Conservation (phyloP, 805 yeast genomes). For the Teunomyces barrocoloradensis region DNA sequence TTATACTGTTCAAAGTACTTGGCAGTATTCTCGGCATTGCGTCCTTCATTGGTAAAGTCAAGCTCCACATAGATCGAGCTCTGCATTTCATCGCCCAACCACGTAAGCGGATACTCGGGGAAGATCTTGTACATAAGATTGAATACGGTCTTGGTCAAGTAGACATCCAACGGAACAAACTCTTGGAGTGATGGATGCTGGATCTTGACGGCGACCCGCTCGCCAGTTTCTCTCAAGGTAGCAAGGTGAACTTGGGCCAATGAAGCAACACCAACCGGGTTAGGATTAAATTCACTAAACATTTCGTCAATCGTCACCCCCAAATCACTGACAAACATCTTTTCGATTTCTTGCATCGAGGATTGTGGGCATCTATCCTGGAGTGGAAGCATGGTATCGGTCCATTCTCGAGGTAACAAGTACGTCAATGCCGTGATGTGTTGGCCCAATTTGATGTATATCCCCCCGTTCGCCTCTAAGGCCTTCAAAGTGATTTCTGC, state of each 20-base stretch:
- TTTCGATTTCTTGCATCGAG: slow-evolving; percentile 61
- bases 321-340: slow-evolving; percentile 67
- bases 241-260: slow-evolving; percentile 95
- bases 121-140: slow-evolving; percentile 70
- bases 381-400: slow-evolving; percentile 86
- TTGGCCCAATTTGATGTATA: slow-evolving; percentile 92
- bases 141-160: slow-evolving; percentile 75
- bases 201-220: slow-evolving; percentile 86
- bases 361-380: slow-evolving; percentile 90
- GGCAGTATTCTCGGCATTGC: slow-evolving; percentile 70
- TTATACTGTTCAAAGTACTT: slow-evolving; percentile 59
- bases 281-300: slow-evolving; percentile 62
- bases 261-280: slow-evolving; percentile 93
- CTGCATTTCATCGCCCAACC: slow-evolving; percentile 95
- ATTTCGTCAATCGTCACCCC: slow-evolving; percentile 58
- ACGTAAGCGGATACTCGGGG: slow-evolving; percentile 89
- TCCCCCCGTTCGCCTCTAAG: slow-evolving; percentile 82
- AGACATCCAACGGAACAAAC: slow-evolving; percentile 88
- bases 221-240: slow-evolving; percentile 51
- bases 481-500: slow-evolving; percentile 80
- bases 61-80: slow-evolving; percentile 86
- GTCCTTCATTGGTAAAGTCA: slow-evolving; percentile 84
- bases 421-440: slow-evolving; percentile 92
- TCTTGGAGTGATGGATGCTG: slow-evolving; percentile 88
- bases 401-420: slow-evolving; percentile 91